Evolutionary conservation across 768 basidiomycete genomes (phyloP).

Genomic region (Tremella yokohamensis): DNA sequence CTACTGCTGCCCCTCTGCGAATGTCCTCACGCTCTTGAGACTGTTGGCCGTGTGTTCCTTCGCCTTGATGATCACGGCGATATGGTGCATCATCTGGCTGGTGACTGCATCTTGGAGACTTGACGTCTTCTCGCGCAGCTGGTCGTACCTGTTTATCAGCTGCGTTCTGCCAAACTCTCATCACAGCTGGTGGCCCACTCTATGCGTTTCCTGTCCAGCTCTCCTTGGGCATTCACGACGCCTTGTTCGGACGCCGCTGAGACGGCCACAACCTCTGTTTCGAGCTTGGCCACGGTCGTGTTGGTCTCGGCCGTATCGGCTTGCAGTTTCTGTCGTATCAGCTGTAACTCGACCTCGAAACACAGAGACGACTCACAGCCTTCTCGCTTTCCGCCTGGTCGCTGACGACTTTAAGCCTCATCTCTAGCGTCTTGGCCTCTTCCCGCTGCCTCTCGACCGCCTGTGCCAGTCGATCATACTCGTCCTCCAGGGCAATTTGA

Average conservation of each 20-base stretch:
- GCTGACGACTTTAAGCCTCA: conserved; percentile 55
- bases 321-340: conserved; percentile 28
- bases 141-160: conserved; percentile 26
- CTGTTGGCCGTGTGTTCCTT: conserved; percentile 44
- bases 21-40: conserved; percentile 32
- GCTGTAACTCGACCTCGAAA: neutral
- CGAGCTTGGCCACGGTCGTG: conserved; percentile 35
- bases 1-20: conserved; percentile 36
- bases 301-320: conserved; percentile 41
- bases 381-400: conserved; percentile 45
- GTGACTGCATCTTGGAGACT: conserved; percentile 34
- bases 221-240: conserved; percentile 39
- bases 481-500: conserved; percentile 74
- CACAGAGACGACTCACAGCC: conserved; percentile 26
- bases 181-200: conserved; percentile 32
- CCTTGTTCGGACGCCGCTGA: conserved; percentile 45
- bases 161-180: neutral
- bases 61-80: conserved; percentile 43
- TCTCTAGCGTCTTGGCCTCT: conserved; percentile 69
- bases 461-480: conserved; percentile 69
- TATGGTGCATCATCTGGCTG: conserved; percentile 35
- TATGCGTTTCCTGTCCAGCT: conserved; percentile 45
- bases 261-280: conserved; percentile 44
- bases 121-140: conserved; percentile 37
- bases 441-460: conserved; percentile 79